Evolutionary conservation across 1,284 basidiomycete species (phyloP), one percentile per base, ranked within the genome.

Genomic region (Microbotryum violaceum): DNA sequence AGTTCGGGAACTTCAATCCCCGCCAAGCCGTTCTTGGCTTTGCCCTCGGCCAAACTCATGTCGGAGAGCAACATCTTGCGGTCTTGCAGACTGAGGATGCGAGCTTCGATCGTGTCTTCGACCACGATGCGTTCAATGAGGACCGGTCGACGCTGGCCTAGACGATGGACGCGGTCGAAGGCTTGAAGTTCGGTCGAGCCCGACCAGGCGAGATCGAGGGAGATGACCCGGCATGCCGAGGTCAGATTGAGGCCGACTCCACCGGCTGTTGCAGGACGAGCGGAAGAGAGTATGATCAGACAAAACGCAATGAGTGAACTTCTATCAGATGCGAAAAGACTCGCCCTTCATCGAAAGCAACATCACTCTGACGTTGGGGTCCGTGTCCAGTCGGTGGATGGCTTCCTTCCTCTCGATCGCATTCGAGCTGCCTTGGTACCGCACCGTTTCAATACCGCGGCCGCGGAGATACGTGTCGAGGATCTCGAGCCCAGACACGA

Each of bases 201-300:
- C 16, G 37, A 42, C 90, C 92, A 97, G 92, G 93, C 97, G 58
- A 94, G 76, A 49, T 65, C 64, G 29, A 57, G 50, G 18, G 61
- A 54, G 48, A 71, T 59, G 42, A 70, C 69, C 27, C 62, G 62
- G 50, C 64, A 64, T 77, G 93, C 97, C 54, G 85, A 86, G 1
- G 91, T 96, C 71, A 98, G 74, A 74, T 98, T 97, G 47, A 98
- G 81, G 58, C 92, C 91, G 83, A 64, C 50, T 54, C 55, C 46
- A 33, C 56, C 54, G 16, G 45, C 48, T 75, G 9, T 4, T 14
- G 31, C 18, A 46, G 44, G 37, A 31, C 37, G 16, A 42, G 37
- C 37, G 37, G 12, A 16, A 16, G 37, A 37, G 27, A 31, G 8
- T 18, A 31, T 1, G 50, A 31, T 51, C 27, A 51, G 50, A 29